Evolutionary conservation across 2,329 filamentous ascomycete species (phyloP).

Genomic region (Laburnicola sp.): DNA sequence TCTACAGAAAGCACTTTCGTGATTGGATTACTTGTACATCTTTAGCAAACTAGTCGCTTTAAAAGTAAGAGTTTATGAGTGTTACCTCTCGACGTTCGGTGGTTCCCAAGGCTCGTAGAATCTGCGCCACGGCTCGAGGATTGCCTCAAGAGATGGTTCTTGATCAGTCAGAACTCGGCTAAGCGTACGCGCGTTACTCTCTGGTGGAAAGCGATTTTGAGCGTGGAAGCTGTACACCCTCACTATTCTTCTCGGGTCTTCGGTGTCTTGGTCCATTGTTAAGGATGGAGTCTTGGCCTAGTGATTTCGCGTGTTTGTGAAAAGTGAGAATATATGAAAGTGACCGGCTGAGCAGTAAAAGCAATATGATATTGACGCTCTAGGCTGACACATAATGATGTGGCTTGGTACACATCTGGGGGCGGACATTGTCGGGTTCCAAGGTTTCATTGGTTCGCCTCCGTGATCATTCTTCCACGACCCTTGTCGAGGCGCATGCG

Average conservation of each 20-base stretch:
- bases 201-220: conserved; percentile 2
- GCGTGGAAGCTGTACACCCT: conserved; percentile 8
- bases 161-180: conserved; percentile 24
- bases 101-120: conserved; percentile 19
- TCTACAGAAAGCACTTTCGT: conserved; percentile 11
- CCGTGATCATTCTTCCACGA: not conserved
- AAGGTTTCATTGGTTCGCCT: not conserved
- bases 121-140: conserved; percentile 11
- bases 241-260: conserved; percentile 4
- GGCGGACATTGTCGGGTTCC: not conserved
- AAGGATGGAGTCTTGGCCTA: too few species aligned
- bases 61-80: not conserved
- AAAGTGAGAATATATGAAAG: too few species aligned
- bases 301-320: too few species aligned
- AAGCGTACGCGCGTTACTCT: conserved; percentile 1
- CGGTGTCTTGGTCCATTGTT: not conserved
- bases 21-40: conserved; percentile 8
- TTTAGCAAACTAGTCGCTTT: not conserved
- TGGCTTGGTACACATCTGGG: not conserved
- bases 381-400: not conserved
- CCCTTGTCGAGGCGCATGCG: not conserved
- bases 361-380: not conserved
- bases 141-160: conserved; percentile 3
- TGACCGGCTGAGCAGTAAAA: too few species aligned
- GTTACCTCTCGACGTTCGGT: not conserved